These are phyloP conservation scores for Xylogone sp. DNA, from an alignment of 2,329 filamentous ascomycete species.

Conservation along the genomic window DNA sequence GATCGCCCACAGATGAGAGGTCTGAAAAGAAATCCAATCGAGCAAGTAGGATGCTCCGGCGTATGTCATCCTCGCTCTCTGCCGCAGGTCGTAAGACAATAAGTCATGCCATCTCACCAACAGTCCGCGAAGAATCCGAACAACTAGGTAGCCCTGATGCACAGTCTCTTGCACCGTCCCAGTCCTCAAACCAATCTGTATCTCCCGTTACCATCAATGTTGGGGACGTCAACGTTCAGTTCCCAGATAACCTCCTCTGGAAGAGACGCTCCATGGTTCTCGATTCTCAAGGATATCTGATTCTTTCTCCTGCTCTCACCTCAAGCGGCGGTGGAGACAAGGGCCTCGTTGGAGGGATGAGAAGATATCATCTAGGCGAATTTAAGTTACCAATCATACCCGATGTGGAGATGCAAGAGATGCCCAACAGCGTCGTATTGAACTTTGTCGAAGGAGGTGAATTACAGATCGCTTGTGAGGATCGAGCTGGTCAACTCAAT, in stretches of 20 bases:
- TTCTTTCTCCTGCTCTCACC: conserved; percentile 68
- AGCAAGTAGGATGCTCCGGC: conserved; percentile 52
- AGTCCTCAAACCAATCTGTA: conserved; percentile 20
- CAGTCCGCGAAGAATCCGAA: conserved; percentile 33
- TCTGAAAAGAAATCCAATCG: conserved; percentile 47
- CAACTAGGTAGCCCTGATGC: conserved; percentile 23
- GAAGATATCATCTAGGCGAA: conserved; percentile 82
- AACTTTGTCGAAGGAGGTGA: conserved; percentile 59
- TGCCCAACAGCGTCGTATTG: conserved; percentile 76
- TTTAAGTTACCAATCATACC: conserved; percentile 77
- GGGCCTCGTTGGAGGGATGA: conserved; percentile 56
- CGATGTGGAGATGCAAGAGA: conserved; percentile 86
- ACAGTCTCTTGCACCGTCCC: conserved; percentile 18
- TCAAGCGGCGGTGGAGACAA: conserved; percentile 36
- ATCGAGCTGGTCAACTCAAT: conserved; percentile 52
- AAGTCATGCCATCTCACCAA: conserved; percentile 28
- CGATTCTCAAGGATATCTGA: conserved; percentile 77
- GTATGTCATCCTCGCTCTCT: conserved; percentile 57
- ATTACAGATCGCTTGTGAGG: conserved; percentile 63
- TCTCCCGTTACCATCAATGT: conserved; percentile 30
- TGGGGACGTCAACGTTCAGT: conserved; percentile 93
- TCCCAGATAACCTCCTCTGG: conserved; percentile 94
- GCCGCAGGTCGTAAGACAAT: conserved; percentile 38
- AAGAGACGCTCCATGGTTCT: conserved; percentile 88
- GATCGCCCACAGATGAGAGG: conserved; percentile 42